Base-by-base conservation (phyloP, 352 stramenopile species). In the Elongisporangium prolatum region DNA sequence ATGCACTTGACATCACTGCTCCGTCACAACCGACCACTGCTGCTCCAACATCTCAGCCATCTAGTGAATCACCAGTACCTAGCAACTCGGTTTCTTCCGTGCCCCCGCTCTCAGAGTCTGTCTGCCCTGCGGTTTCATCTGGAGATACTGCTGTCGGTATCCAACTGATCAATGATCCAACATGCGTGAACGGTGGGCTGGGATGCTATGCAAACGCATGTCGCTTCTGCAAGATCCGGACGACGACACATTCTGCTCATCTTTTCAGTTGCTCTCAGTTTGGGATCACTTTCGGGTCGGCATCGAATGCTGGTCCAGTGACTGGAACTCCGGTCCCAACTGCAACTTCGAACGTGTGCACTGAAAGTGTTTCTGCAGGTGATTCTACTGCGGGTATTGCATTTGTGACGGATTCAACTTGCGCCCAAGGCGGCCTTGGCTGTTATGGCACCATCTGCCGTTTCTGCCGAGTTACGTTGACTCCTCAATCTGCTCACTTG, bases 401-500 rank as follows among this genome's bases (percentile, higher is more conserved):
- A 22, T 64, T 64, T 24, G 57, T 77, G 11, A 53, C 49, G 9
- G 73, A 78, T 25, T 6, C 7, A 4, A 57, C 21, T 1, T 83
- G 74, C n/a, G 38, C 65, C 22, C 68, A 64, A 48, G 71, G 71
- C 11, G 74, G 74, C 18, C 37, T 80, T 10, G 71, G 71, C 20
- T 83, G 74, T 57, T 80, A 70, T 49, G 75, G 59, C 47, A 61
- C 75, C 37, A 58, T 68, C 54, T 83, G 74, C 37, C 71, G 68
- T 5, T 79, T 75, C 52, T 85, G 72, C 37, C 71, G 71, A 53
- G 22, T 52, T 16, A 53, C 10, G 1, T 21, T 48, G 4, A 84
- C 71, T 1, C 21, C 56, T 0, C 65, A 82, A 54, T 84, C 74
- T 2, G 50, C 55, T n/a, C 66, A 69, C 50, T 64, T 69, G 21